Evolutionary conservation across 768 basidiomycete genomes (phyloP), one percentile per base, ranked within the genome.

Genomic region (Nidularia sp.): DNA sequence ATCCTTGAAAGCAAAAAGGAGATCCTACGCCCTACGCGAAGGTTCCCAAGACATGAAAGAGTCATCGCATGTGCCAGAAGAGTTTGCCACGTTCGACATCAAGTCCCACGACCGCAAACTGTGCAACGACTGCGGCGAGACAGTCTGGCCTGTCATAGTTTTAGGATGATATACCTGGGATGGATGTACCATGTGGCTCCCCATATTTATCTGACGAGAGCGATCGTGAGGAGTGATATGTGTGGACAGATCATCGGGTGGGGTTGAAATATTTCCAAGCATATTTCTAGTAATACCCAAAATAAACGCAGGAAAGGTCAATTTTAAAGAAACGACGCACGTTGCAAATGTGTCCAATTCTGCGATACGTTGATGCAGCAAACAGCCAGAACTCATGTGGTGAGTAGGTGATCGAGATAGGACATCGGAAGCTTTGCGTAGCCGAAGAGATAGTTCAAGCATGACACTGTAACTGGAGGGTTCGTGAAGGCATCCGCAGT

Each of bases 21-120:
- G 25, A 29, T 6, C 13, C 52, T 57, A 73, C 34, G 60, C 49
- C 46, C 67, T 67, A 34, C 73, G 69, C 33, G 73, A 67, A 46
- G 79, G 78, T 60, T 82, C 75, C 82, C 83, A 85, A 55, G 76
- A 76, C 81, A 83, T 83, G 58, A 84, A 81, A 0, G 77, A 71
- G 60, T 84, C 82, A 42, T 82, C 81, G 52, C 71, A 71, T 48
- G 77, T 58, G 53, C 69, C 60, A 18, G 70, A 66, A 39, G 66
- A 65, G 29, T 62, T 64, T 15, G 59, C 42, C 44, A 55, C 60
- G 13, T 58, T 44, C 12, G 63, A 56, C 34, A 66, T 53, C 44
- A 66, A 49, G 45, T 71, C 66, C 70, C 69, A 72, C 45, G 69
- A 56, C 7, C 65, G 63, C 47, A 64, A 43, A 55, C 53, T 62